Base-by-base conservation (phyloP, 2,329 filamentous ascomycete species). In the Blastomyces percursus region DNA sequence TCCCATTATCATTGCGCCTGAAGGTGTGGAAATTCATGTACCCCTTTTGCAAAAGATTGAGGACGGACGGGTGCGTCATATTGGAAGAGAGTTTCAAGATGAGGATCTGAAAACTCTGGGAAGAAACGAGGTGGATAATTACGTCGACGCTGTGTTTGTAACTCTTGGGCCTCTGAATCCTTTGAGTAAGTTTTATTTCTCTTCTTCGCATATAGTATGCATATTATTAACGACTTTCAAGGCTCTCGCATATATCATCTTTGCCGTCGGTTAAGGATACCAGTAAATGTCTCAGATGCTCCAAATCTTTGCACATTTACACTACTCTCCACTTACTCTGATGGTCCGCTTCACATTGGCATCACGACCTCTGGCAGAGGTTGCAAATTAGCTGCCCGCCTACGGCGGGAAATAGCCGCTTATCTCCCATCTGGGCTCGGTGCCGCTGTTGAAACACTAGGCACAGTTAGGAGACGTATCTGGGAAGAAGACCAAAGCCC, bases 301-400 rank as follows among this genome's bases (percentile, higher is more conserved):
- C 90, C 93, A 0, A 82, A 85, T 42, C 86, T 97, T 19, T 96
- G 91, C 78, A 90, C 90, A 32, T 96, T 99, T 74, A 88, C 89
- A 5, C 82, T 99, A 60, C 85, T 97, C 55, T 94, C 91, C 30
- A 95, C 90, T 8, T 86, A 97, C 74, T 86, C 84, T 61, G 92
- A 96, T 71, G 94, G 94, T 0, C 93, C 94, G 11, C 81, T 99
- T 50, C 94, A 97, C 73, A 88, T 99, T 64, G 94, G 94, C 65
- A 89, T 99, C 63, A 97, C 94, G 2, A 97, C 94, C 0, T 96
- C 95, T 63, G 93, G 94, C 24, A 87, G 89, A 69, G 94, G 94
- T 1, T 97, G 94, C 79, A 96, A 96, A 76, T 83, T 99, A 38
- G 90, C 94, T 6, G 90, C 91, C 11, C 84, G 94, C 32, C 90